Conservation (phyloP, 2,329 filamentous ascomycete genomes). For the Sarocladiaceae sp. region DNA sequence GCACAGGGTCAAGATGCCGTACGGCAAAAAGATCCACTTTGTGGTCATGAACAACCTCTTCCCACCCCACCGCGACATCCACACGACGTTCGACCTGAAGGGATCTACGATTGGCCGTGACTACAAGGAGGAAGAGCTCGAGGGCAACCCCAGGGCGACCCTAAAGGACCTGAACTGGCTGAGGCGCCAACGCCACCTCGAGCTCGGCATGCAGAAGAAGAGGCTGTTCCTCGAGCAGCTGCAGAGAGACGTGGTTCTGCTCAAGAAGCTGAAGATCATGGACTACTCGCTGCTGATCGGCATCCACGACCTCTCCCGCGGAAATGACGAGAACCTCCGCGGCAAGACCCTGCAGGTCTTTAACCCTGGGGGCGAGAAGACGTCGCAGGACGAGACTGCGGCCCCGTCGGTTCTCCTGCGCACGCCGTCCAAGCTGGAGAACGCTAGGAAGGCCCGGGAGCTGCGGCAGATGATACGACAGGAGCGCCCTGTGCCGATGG, state of each 20-base stretch:
- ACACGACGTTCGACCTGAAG: constrained; percentile 95
- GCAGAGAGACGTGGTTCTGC: constrained; percentile 75
- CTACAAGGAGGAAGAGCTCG: constrained; percentile 82
- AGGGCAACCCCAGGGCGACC: constrained; percentile 85
- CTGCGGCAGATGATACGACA: constrained; percentile 87
- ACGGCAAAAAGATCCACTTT: constrained; percentile 97
- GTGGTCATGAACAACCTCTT: constrained; percentile 99
- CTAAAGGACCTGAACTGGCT: constrained; percentile 98
- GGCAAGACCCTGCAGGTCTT: constrained; percentile 91
- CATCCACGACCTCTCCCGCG: constrained; percentile 84
- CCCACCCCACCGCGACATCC: constrained; percentile 93
- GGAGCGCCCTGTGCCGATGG: constrained; percentile 91
- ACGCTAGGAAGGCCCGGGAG: constrained; percentile 83
- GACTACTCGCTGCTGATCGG: constrained; percentile 95
- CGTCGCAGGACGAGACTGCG: constrained; percentile 54
- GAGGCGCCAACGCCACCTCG: constrained; percentile 75
- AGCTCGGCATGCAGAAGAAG: constrained; percentile 87
- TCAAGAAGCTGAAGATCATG: constrained; percentile 94
- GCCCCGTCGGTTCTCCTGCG: constrained; percentile 66
- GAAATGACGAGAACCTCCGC: constrained; percentile 91
- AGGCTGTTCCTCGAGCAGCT: constrained; percentile 85
- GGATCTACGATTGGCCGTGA: constrained; percentile 93
- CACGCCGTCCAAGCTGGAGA: constrained; percentile 92
- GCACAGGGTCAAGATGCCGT: constrained; percentile 96
- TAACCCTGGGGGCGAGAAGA: constrained; percentile 72